Evolutionary conservation across 345 rosid genomes (phyloP), one percentile per base, ranked within the genome.

Genomic region (Barbarea vulgaris): DNA sequence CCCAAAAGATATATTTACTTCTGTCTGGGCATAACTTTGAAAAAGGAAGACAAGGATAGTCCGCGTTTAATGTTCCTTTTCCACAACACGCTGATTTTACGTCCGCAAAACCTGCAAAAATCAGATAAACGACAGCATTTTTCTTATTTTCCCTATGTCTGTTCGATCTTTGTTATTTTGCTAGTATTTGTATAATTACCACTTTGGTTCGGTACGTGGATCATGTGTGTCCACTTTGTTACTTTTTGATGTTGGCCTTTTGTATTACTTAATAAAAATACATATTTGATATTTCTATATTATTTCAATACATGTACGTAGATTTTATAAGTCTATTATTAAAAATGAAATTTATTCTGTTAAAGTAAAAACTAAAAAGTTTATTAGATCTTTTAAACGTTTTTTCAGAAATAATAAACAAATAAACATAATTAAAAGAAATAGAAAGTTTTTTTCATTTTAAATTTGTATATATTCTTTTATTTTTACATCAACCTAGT

Each of bases 81-180:
- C 98, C 98, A 76, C 98, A 93, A 47, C 98, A 89, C 0, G 97
- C 97, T 6, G 88, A 77, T 80, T 82, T 81, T 24, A 82, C 84
- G 73, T 91, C 91, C 1, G 21, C 44, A 66, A 88, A 86, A 17
- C 91, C 94, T 89, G 85, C 67, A 80, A n/a, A n/a, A n/a, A 69
- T 36, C 14, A 57, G 11, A 39, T n/a, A 25, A 52, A 62, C 30
- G 41, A 37, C 57, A 46, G 2, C 62, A 6, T 56, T 56, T 56
- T 56, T 9, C 8, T 56, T 42, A 42, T 42, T 30, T 30, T 56
- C 18, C 18, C 22, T 31, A 19, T 56, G 61, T 57, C 19, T 7
- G 37, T 17, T 67, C 69, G 11, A 64, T 47, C 28, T 36, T 67
- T 28, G 30, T 34, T 67, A 52, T 36, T 9, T 9, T 9, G 9